phyloP scores from a whole-genome alignment of 345 rosid genomes.

The Leavenworthia alabamica region DNA sequence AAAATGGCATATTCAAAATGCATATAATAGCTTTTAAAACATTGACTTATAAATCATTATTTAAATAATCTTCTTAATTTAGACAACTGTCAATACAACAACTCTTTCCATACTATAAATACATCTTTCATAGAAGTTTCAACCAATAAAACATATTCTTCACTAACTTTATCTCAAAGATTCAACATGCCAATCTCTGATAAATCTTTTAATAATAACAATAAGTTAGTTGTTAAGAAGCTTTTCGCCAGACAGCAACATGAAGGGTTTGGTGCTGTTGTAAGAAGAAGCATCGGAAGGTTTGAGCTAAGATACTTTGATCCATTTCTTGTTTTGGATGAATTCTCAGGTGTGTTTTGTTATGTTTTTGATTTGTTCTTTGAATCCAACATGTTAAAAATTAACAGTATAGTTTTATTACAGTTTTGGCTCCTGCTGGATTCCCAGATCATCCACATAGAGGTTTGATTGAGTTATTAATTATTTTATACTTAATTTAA shows the following conservation, averaged over 20 bases:
- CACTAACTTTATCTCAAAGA: slow-evolving; percentile 4
- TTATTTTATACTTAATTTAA: not conserved
- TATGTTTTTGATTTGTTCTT: not conserved
- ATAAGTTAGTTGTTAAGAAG: slow-evolving; percentile 54
- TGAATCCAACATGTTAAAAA: not conserved
- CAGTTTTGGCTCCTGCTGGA: slow-evolving; percentile 84
- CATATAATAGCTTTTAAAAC: too few relatives aligned
- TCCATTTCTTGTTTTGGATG: slow-evolving; percentile 79
- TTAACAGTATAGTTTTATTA: not conserved
- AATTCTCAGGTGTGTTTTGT: slow-evolving; percentile 60
- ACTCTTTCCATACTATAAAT: slow-evolving; percentile 23
- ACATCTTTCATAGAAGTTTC: not conserved
- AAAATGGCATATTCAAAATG: too few relatives aligned
- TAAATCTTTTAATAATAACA: slow-evolving; percentile 28
- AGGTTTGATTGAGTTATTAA: slow-evolving; percentile 36
- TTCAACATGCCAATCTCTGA: slow-evolving; percentile 33
- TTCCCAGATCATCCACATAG: slow-evolving; percentile 97
- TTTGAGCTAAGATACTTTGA: slow-evolving; percentile 81
- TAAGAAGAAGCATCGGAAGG: slow-evolving; percentile 92
- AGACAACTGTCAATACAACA: slow-evolving; percentile 30
- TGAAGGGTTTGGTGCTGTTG: slow-evolving; percentile 85
- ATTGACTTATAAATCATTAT: too few relatives aligned
- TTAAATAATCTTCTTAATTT: slow-evolving; percentile 24
- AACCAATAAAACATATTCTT: not conserved
- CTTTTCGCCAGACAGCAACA: slow-evolving; percentile 82